These are phyloP conservation scores for Plectosphaerella sp. DNA, from an alignment of 2,329 filamentous ascomycete species.

Conservation along the genomic window DNA sequence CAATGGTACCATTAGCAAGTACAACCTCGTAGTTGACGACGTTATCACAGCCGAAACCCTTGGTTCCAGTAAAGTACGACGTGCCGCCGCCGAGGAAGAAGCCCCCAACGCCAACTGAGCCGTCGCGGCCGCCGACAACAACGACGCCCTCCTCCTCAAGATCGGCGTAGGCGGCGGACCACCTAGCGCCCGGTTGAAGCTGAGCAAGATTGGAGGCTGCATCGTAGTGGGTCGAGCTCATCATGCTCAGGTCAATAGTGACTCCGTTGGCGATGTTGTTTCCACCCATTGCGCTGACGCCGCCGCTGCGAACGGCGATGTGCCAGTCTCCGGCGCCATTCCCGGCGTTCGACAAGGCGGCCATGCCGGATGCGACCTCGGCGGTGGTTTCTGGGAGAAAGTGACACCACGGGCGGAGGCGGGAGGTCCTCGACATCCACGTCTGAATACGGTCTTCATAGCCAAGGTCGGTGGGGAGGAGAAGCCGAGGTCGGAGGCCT, in stretches of 20 bases:
- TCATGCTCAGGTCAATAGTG: constrained; percentile 35
- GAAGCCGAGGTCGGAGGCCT: constrained; percentile 2
- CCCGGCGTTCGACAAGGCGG: constrained; percentile 6
- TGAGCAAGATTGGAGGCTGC: constrained; percentile 5
- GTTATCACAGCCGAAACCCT: constrained; percentile 42
- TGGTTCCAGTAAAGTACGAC: constrained; percentile 37
- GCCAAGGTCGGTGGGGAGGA: constrained; percentile 1
- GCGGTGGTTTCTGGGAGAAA: constrained; percentile 13
- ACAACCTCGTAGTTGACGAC: constrained; percentile 41
- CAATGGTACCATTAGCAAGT: constrained; percentile 36
- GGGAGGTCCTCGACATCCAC: constrained; percentile 12
- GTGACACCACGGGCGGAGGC: constrained; percentile 18
- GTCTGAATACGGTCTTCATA: constrained; percentile 8
- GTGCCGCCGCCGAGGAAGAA: constrained; percentile 42
- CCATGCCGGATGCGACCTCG: constrained; percentile 16
- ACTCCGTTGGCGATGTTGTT: constrained; percentile 38
- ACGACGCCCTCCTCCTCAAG: constrained; percentile 17
- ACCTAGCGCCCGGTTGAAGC: constrained; percentile 6
- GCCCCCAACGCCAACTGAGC: constrained; percentile 37
- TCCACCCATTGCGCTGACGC: constrained; percentile 37
- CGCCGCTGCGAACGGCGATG: constrained; percentile 44
- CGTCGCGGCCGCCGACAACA: constrained; percentile 37
- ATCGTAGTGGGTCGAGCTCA: constrained; percentile 12
- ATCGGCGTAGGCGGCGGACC: constrained; percentile 8
- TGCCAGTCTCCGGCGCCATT: constrained; percentile 20